Conservation (phyloP, 495 filamentous ascomycete genomes). For the Talaromyces ruber region DNA sequence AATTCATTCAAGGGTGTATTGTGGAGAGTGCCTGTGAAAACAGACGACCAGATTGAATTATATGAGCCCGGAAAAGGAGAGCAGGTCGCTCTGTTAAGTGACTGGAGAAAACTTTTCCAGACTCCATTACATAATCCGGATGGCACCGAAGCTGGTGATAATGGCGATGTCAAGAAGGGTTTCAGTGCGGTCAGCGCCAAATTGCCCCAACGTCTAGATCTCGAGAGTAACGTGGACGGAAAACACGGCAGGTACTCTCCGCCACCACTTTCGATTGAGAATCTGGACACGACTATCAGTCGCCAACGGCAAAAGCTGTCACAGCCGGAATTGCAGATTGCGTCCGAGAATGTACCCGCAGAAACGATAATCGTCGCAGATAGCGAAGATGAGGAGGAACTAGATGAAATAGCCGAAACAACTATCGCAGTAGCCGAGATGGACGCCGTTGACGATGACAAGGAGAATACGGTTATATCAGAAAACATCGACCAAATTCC, state of each 20-base stretch:
- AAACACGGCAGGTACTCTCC: slow-evolving; percentile 1
- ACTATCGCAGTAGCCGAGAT: background rate
- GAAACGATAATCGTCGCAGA: background rate
- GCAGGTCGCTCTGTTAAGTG: slow-evolving; percentile 37
- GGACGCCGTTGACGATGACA: background rate
- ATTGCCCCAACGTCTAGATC: background rate
- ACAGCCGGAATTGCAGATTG: background rate
- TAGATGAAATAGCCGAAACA: background rate
- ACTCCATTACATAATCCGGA: slow-evolving; percentile 12
- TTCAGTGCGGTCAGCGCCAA: background rate
- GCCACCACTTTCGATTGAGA: slow-evolving; percentile 2
- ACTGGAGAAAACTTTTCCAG: slow-evolving; percentile 46
- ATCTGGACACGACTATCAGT: slow-evolving; percentile 1
- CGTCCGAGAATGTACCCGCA: background rate
- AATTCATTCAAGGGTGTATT: slow-evolving; percentile 31
- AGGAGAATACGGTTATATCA: background rate
- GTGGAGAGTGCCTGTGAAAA: slow-evolving; percentile 25
- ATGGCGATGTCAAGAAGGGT: background rate
- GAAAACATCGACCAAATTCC: background rate
- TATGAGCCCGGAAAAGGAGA: slow-evolving; percentile 31
- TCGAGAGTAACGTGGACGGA: background rate
- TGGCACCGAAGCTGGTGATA: background rate
- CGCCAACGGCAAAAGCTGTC: background rate
- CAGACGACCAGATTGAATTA: slow-evolving; percentile 20
- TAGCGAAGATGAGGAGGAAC: slow-evolving; percentile 1